Evolutionary conservation across 768 basidiomycete species (phyloP).

Genomic region (Arthromyces matolae): DNA sequence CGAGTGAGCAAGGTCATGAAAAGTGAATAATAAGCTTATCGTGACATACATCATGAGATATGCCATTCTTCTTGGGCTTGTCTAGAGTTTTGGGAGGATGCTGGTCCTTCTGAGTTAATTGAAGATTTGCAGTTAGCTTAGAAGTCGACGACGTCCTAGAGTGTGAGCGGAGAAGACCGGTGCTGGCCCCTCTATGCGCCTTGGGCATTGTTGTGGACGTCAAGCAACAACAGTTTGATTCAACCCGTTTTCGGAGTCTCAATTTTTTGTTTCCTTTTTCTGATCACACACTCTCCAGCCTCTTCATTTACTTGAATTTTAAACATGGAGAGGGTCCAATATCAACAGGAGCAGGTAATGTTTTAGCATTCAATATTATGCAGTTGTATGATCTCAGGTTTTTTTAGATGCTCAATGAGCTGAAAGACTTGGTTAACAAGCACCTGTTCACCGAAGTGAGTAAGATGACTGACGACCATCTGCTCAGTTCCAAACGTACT

Average conservation of each 20-base stretch:
- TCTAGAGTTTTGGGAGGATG: constrained; percentile 40
- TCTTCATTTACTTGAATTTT: neutral
- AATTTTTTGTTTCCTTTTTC: too few species aligned
- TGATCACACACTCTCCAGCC: too few species aligned
- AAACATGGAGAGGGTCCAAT: constrained; percentile 90
- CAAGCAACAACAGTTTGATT: constrained; percentile 7
- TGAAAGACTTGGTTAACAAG: constrained; percentile 87
- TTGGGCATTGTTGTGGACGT: constrained; percentile 44
- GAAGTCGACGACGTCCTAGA: constrained; percentile 63
- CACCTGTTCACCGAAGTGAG: constrained; percentile 77
- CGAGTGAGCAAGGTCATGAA: neutral
- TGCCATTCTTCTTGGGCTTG: constrained; percentile 47
- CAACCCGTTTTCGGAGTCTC: too few species aligned
- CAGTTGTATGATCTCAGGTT: too few species aligned
- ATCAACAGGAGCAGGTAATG: constrained; percentile 82
- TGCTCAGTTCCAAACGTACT: constrained; percentile 7
- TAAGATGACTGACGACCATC: constrained; percentile 8
- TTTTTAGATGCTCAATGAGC: constrained; percentile 86
- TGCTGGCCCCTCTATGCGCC: constrained; percentile 41
- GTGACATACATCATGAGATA: constrained; percentile 42
- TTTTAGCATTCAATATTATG: neutral
- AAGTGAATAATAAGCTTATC: constrained; percentile 15
- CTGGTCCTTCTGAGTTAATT: constrained; percentile 65
- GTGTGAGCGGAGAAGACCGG: constrained; percentile 53
- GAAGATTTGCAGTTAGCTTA: constrained; percentile 56